phyloP scores from a whole-genome alignment of 164 flowering plant species.

The Vitis rupestris region DNA sequence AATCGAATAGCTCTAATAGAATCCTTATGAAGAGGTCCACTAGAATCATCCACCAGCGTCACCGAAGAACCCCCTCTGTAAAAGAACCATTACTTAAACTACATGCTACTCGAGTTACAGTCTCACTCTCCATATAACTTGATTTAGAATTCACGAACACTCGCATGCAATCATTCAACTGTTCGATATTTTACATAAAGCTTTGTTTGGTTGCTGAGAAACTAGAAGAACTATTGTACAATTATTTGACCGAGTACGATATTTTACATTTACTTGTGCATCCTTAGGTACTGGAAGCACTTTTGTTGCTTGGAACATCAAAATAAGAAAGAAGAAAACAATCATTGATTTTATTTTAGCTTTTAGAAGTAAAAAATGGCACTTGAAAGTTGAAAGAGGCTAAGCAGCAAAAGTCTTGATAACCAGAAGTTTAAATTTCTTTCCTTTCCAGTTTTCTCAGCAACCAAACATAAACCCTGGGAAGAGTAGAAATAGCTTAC shows the following conservation, averaged over 20 bases:
- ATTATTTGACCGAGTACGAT: too few relatives aligned
- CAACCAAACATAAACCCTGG: background rate
- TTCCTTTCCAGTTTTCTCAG: too few relatives aligned
- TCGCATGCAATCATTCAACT: background rate
- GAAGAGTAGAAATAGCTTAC: constrained; percentile 30
- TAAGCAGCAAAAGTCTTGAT: too few relatives aligned
- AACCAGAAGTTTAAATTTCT: too few relatives aligned
- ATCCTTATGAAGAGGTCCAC: constrained; percentile 53
- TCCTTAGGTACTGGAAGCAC: too few relatives aligned
- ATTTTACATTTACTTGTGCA: too few relatives aligned
- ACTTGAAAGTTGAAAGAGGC: too few relatives aligned
- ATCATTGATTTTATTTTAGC: too few relatives aligned
- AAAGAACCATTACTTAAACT: background rate
- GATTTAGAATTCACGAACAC: background rate
- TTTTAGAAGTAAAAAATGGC: too few relatives aligned
- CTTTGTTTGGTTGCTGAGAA: background rate
- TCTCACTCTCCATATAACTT: background rate
- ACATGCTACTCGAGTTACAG: background rate
- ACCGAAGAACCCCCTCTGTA: constrained; percentile 45
- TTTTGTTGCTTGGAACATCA: too few relatives aligned
- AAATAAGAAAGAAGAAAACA: too few relatives aligned
- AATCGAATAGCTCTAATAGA: constrained; percentile 79
- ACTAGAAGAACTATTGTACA: background rate
- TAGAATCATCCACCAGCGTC: constrained; percentile 54
- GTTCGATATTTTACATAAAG: background rate